Evolutionary conservation across 2,329 filamentous ascomycete species (phyloP).

Genomic region (Arthrinium phaeospermum): DNA sequence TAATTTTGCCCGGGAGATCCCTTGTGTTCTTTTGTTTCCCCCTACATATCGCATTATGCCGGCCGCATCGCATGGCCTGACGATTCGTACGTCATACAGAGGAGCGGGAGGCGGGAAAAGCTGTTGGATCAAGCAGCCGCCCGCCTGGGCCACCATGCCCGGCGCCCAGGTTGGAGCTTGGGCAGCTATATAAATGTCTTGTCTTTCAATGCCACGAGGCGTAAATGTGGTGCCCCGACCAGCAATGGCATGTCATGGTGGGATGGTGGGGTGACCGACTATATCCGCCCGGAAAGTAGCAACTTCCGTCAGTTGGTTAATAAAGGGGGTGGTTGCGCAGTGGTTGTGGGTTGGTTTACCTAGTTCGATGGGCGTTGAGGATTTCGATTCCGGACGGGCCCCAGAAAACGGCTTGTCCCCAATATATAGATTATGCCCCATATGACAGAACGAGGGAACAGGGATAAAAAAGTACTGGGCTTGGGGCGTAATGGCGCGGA

Average conservation of each 20-base stretch:
- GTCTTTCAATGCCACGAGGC: constrained; percentile 6
- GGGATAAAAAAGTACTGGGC: neutral
- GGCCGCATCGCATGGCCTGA: neutral
- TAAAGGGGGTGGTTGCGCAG: neutral
- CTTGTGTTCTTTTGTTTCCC: neutral
- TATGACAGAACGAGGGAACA: constrained; percentile 10
- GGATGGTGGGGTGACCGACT: constrained; percentile 3
- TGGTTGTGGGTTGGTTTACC: too few species aligned
- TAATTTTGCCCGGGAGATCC: neutral
- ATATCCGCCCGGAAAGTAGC: neutral
- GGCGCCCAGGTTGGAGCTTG: constrained; percentile 3
- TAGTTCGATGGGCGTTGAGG: neutral
- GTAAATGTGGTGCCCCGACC: neutral
- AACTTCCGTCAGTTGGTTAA: constrained; percentile 11
- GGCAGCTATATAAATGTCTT: constrained; percentile 27
- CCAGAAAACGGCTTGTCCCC: neutral
- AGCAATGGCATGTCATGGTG: constrained; percentile 15
- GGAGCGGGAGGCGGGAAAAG: neutral
- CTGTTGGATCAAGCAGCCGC: neutral
- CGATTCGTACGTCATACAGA: constrained; percentile 1
- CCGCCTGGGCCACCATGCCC: neutral
- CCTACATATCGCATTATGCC: neutral
- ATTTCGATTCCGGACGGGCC: too few species aligned
- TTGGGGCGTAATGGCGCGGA: neutral
- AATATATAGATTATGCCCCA: neutral